Base-by-base conservation (phyloP, 108 stramenopile genomes). In the Stephanodiscus minutulus region DNA sequence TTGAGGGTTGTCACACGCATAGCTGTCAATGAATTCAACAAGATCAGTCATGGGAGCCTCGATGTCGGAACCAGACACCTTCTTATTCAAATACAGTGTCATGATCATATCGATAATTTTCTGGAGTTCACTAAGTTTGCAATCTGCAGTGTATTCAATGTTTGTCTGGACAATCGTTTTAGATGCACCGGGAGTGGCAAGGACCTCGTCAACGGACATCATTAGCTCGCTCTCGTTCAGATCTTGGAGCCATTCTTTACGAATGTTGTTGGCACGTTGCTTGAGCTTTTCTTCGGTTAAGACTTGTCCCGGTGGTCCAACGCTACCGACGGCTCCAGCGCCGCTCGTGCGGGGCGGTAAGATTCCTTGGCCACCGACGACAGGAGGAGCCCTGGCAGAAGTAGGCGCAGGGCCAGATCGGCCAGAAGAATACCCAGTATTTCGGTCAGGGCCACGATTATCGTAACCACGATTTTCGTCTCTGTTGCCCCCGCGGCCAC, bases 21-120 rank as follows among this genome's bases (percentile, higher is more conserved):
- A 83, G 59, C 76, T 76, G 56, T 90, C 87, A 64, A 94, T 81
- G 62, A 90, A 91, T 68, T 94, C 90, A 53, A 94, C 81, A 24
- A 79, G 8, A 12, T 88, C 89, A 3, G 43, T 55, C 70, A 90
- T 43, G 2, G 86, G 77, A 29, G n/a, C 62, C 55, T 74, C 62
- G 28, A 91, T 76, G 64, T 94, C 88, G 31, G 50, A 53, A 20
- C 37, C 39, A 5, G 84, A 61, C 10, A 94, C 36, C 63, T 85
- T 90, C 7, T 61, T 69, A 7, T 88, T 77, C 60, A 87, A 56
- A 50, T 70, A 77, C 8, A 90, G 66, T 24, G 86, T 78, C 55
- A 74, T n/a, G 25, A 94, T 61, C 54, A 91, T 80, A 0, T 64
- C 56, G 58, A 85, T 73, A 41, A 90, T 88, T 7, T 86, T 81